Conservation (phyloP, 768 basidiomycete genomes). For the Harrya chromipes region DNA sequence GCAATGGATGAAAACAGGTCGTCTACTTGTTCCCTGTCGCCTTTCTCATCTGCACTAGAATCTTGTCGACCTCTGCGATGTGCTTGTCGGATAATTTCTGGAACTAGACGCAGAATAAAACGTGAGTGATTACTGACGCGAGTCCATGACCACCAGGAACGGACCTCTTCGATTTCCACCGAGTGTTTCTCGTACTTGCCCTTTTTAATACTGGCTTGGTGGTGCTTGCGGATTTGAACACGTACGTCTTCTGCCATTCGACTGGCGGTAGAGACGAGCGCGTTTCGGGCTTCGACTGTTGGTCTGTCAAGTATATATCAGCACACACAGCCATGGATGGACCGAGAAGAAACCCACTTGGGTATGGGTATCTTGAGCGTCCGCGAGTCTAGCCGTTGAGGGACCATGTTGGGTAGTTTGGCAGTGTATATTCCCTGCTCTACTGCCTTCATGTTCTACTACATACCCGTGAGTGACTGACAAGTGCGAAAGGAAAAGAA, state of each 20-base stretch:
- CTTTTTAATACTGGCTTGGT: conserved; percentile 62
- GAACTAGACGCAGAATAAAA: conserved; percentile 45
- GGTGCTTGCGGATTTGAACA: conserved; percentile 70
- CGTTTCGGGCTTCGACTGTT: conserved; percentile 67
- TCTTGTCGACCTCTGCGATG: conserved; percentile 63
- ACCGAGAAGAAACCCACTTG: conserved; percentile 45
- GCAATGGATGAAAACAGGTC: no score
- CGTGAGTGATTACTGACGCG: not conserved
- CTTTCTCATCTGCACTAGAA: conserved; percentile 62
- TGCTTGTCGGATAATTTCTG: conserved; percentile 67
- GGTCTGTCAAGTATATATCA: conserved; percentile 44
- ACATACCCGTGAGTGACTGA: conserved; percentile 15
- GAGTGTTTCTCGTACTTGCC: conserved; percentile 70
- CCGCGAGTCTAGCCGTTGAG: conserved; percentile 64
- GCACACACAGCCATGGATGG: not conserved
- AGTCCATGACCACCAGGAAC: conserved; percentile 14
- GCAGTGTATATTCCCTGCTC: conserved; percentile 76
- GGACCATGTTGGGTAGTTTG: conserved; percentile 67
- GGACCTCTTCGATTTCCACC: conserved; percentile 66
- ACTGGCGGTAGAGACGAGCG: conserved; percentile 51
- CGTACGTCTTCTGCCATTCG: conserved; percentile 74
- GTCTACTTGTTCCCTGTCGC: conserved; percentile 35
- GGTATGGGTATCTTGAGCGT: conserved; percentile 81
- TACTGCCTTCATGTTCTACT: conserved; percentile 73
- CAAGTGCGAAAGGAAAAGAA: conserved; percentile 9